These are phyloP conservation scores for Leccinum sublutescens DNA, from an alignment of 768 basidiomycete species.

Conservation along the genomic window DNA sequence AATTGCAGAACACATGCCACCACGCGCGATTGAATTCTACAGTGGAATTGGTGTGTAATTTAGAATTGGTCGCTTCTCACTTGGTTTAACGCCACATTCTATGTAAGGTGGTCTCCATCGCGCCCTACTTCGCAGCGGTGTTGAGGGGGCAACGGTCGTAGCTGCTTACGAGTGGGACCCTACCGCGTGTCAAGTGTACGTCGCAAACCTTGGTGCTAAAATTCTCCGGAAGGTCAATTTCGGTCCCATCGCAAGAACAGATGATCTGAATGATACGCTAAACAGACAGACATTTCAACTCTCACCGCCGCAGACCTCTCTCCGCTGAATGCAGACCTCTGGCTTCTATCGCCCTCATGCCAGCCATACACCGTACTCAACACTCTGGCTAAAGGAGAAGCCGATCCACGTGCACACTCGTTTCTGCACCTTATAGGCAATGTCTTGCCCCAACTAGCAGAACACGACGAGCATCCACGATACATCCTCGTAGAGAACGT, in stretches of 20 bases:
- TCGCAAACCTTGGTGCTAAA: constrained; percentile 50
- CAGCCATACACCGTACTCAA: constrained; percentile 84
- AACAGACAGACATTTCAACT: constrained; percentile 58
- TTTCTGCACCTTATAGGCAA: constrained; percentile 68
- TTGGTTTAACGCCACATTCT: constrained; percentile 2
- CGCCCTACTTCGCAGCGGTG: constrained; percentile 54
- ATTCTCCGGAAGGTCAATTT: constrained; percentile 39
- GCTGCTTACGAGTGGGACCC: constrained; percentile 87
- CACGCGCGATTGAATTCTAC: constrained; percentile 61
- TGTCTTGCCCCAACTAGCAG: constrained; percentile 59
- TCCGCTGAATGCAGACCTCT: constrained; percentile 53
- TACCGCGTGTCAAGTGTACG: constrained; percentile 67
- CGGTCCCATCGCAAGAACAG: neutral
- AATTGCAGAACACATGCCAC: constrained; percentile 6
- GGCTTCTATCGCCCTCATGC: constrained; percentile 81
- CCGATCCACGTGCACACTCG: constrained; percentile 72
- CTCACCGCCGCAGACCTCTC: constrained; percentile 50
- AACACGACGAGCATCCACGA: constrained; percentile 45
- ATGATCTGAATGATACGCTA: constrained; percentile 1
- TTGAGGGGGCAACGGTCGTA: constrained; percentile 45
- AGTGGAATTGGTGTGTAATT: constrained; percentile 63
- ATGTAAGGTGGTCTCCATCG: constrained; percentile 67
- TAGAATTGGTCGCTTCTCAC: constrained; percentile 1
- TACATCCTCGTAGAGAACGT: constrained; percentile 78
- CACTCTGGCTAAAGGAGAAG: constrained; percentile 63